These are phyloP conservation scores for Pestalotiopsis sp. DNA, from an alignment of 2,329 filamentous ascomycete species.

Conservation along the genomic window DNA sequence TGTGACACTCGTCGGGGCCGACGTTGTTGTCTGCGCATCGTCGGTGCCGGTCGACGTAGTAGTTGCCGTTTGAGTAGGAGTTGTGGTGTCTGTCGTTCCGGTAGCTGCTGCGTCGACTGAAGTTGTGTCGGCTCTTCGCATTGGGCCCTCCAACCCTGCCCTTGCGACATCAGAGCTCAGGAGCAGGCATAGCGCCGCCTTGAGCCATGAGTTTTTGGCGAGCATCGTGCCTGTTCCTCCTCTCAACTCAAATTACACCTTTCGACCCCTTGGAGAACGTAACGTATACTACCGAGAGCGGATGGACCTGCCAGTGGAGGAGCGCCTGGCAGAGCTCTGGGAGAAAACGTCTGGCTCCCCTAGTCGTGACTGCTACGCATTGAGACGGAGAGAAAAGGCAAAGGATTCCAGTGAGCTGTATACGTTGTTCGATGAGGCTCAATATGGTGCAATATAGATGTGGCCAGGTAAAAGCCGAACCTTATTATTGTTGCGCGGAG, in stretches of 20 bases:
- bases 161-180: slow-evolving; percentile 40
- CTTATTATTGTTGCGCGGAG: neutral
- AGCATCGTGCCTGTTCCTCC: slow-evolving; percentile 32
- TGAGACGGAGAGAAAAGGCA: neutral
- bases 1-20: slow-evolving; percentile 18
- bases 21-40: neutral
- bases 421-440: neutral
- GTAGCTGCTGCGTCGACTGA: slow-evolving; percentile 22
- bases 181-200: slow-evolving; percentile 42
- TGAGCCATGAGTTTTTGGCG: slow-evolving; percentile 34
- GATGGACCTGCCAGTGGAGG: neutral
- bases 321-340: neutral
- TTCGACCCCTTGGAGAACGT: neutral
- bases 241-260: neutral
- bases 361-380: neutral
- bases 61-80: slow-evolving; percentile 15
- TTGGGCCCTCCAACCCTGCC: slow-evolving; percentile 34
- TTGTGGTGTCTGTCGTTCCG: slow-evolving; percentile 19
- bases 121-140: slow-evolving; percentile 38
- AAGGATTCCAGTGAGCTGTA: neutral
- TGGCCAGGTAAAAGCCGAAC: slow-evolving; percentile 5
- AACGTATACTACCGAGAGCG: neutral
- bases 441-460: neutral
- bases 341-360: neutral
- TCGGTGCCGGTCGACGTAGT: slow-evolving; percentile 18